A percentile compares a stretch with the other conserved stretches of the same genome.
Conservation (phyloP, 2,329 filamentous ascomycete genomes). For the Penicillium glabrum region DNA sequence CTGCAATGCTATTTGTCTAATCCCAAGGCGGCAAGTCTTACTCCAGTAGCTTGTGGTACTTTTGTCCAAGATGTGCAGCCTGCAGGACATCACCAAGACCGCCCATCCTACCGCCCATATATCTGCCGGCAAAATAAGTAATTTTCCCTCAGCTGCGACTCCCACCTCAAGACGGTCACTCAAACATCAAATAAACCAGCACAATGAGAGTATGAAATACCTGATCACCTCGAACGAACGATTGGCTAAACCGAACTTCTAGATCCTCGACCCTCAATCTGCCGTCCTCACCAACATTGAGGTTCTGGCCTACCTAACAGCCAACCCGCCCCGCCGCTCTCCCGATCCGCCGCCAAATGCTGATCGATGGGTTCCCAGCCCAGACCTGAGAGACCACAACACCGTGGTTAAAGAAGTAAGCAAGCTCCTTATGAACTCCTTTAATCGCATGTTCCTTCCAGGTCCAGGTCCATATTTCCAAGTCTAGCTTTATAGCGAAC, state of each 20-base stretch:
- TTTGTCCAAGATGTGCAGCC: not conserved
- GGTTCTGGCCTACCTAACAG: slow-evolving; percentile 42
- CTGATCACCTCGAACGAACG: not conserved
- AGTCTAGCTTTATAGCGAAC: not conserved
- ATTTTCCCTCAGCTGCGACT: slow-evolving; percentile 18
- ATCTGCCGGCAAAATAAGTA: slow-evolving; percentile 24
- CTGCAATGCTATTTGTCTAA: not conserved
- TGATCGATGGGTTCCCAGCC: slow-evolving; percentile 36
- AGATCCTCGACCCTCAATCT: slow-evolving; percentile 47
- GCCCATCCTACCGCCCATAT: slow-evolving; percentile 7
- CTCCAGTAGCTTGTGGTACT: not conserved
- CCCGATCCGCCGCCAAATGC: slow-evolving; percentile 40
- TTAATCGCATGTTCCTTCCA: not conserved
- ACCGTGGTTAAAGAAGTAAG: slow-evolving; percentile 48
- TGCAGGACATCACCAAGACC: not conserved
- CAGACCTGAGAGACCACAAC: slow-evolving; percentile 47
- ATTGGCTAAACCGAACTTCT: not conserved
- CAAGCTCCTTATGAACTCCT: not conserved
- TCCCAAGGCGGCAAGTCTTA: not conserved
- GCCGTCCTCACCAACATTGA: slow-evolving; percentile 47
- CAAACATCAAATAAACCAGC: slow-evolving; percentile 6
- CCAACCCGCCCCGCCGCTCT: slow-evolving; percentile 42
- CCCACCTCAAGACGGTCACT: slow-evolving; percentile 1
- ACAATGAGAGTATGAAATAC: slow-evolving; percentile 26
- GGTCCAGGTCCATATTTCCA: not conserved